These are phyloP conservation scores for Didymosphaeria variabile DNA, from an alignment of 2,329 filamentous ascomycete species.

Conservation along the genomic window DNA sequence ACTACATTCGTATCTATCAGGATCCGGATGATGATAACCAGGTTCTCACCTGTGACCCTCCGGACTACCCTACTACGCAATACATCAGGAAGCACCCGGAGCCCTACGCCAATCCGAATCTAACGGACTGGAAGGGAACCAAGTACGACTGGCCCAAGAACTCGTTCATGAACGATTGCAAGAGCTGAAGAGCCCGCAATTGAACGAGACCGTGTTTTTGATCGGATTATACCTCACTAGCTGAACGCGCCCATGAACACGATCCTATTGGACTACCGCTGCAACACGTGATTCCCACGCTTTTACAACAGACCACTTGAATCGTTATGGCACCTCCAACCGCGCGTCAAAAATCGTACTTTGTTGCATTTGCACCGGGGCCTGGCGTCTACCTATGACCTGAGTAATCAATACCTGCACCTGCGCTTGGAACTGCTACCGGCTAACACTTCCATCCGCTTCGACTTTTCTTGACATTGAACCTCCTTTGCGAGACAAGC, in stretches of 20 bases:
- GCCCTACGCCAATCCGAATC: conserved; percentile 70
- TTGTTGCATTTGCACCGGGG: conserved; percentile 36
- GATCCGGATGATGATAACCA: conserved; percentile 65
- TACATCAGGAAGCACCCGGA: conserved; percentile 71
- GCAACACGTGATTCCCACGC: conserved; percentile 43
- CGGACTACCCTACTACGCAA: conserved; percentile 70
- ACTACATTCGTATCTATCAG: conserved; percentile 77
- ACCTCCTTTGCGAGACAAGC: conserved; percentile 2
- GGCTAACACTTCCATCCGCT: conserved; percentile 9
- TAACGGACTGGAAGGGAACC: conserved; percentile 66
- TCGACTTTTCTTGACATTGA: neutral
- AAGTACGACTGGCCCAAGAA: conserved; percentile 70
- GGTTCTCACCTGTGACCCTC: conserved; percentile 72
- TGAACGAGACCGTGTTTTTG: neutral
- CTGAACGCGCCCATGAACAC: conserved; percentile 37
- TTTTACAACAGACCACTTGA: conserved; percentile 20
- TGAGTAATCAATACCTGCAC: conserved; percentile 23
- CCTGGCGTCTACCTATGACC: conserved; percentile 31
- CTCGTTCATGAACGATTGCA: conserved; percentile 66
- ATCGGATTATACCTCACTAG: conserved; percentile 24
- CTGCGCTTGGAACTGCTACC: conserved; percentile 13
- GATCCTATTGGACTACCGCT: conserved; percentile 37
- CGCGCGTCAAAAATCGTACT: conserved; percentile 27
- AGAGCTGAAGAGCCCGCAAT: conserved; percentile 23
- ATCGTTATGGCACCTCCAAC: conserved; percentile 19